Percentiles rank a stretch among this genome's conserved stretches.
Conservation (phyloP, 1,284 basidiomycete species). For the Trichosporon asahii region DNA sequence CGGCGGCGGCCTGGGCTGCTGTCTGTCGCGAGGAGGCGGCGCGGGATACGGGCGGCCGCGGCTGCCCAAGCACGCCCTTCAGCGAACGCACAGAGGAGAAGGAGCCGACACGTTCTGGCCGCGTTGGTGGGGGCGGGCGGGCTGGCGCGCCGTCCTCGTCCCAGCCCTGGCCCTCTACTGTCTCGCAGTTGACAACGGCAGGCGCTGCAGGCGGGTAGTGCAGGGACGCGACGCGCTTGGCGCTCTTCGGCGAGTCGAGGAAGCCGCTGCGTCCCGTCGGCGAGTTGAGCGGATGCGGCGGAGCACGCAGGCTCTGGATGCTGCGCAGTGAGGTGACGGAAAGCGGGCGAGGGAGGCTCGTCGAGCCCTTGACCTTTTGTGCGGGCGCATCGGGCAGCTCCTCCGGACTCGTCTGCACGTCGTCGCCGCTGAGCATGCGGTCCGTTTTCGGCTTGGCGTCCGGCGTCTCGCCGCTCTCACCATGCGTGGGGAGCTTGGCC, state of each 20-base stretch:
- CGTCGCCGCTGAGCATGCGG: not conserved
- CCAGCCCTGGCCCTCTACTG: slow-evolving; percentile 40
- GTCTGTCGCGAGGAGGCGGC: slow-evolving; percentile 19
- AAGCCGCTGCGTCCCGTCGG: slow-evolving; percentile 27
- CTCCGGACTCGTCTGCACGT: not conserved
- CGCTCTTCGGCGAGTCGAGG: slow-evolving; percentile 25
- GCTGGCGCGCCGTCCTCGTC: slow-evolving; percentile 16
- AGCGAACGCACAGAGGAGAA: slow-evolving; percentile 32
- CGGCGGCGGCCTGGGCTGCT: slow-evolving; percentile 32
- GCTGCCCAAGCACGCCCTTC: slow-evolving; percentile 18
- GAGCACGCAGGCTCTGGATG: slow-evolving; percentile 43
- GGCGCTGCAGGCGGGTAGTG: slow-evolving; percentile 46
- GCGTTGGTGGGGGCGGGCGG: slow-evolving; percentile 6
- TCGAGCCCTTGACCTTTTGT: not conserved
- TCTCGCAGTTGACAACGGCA: slow-evolving; percentile 41
- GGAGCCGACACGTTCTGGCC: slow-evolving; percentile 18
- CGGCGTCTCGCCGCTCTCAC: not conserved
- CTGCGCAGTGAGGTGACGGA: slow-evolving; percentile 37
- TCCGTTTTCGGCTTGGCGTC: not conserved
- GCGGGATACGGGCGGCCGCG: not conserved
- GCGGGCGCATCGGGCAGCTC: not conserved
- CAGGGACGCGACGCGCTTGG: slow-evolving; percentile 34
- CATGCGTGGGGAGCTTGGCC: not conserved
- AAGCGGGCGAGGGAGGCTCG: not conserved
- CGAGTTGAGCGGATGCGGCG: slow-evolving; percentile 49